A percentile compares a stretch with the other conserved stretches of the same genome.
Conservation (phyloP, 78 protist genomes). For the Dictyostelium brefeldianum region DNA sequence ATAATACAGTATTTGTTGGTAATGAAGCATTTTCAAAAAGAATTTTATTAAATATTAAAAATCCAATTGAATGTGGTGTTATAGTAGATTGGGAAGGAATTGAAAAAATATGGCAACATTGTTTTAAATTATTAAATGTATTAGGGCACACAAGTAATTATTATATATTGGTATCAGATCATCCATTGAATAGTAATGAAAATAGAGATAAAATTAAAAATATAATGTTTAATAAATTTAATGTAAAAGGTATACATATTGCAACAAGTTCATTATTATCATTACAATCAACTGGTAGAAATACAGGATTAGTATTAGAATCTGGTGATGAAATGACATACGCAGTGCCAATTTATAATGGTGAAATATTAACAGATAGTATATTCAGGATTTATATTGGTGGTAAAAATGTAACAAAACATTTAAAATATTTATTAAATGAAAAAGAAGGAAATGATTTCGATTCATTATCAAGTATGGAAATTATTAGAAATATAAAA, state of each 20-base stretch:
- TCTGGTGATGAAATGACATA: constrained; percentile 7
- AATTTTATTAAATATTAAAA: too few species aligned
- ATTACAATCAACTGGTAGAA: not conserved
- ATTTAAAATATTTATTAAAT: constrained; percentile 50
- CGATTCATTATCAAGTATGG: too few species aligned
- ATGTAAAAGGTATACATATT: constrained; percentile 63
- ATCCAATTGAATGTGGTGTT: too few species aligned
- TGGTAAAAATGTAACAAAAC: constrained; percentile 96
- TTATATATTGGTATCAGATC: too few species aligned
- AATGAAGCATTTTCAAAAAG: too few species aligned
- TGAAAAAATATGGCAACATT: too few species aligned
- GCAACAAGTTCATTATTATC: constrained; percentile 76
- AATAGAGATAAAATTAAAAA: constrained; percentile 67
- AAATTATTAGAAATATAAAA: too few species aligned
- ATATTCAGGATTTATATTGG: constrained; percentile 94
- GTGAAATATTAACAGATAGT: constrained; percentile 88
- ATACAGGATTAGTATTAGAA: not conserved
- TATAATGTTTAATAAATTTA: not conserved
- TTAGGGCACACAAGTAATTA: too few species aligned
- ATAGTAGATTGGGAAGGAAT: too few species aligned
- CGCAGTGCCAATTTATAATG: constrained; percentile 39
- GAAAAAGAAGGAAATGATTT: not conserved
- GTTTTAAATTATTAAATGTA: too few species aligned
- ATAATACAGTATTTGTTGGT: too few species aligned
- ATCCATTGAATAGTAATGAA: too few species aligned